Evolutionary conservation across 1,284 basidiomycete genomes (phyloP).

Genomic region (Polyporus tsugae): DNA sequence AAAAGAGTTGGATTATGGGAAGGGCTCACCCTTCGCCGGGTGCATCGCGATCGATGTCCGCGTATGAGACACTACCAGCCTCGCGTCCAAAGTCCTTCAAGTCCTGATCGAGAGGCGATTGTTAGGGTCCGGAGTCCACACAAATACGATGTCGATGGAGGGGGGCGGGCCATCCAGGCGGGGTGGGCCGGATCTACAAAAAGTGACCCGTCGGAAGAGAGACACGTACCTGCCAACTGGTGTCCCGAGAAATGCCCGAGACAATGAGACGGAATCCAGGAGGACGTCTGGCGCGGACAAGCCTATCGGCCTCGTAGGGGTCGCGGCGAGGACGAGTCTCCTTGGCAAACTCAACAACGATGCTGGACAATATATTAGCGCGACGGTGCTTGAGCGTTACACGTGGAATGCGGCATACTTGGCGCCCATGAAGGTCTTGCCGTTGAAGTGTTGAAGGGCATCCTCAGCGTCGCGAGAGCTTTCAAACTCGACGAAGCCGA

Average conservation of each 20-base stretch:
- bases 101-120: constrained; percentile 65
- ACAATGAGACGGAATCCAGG: constrained; percentile 87
- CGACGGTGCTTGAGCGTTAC: background rate
- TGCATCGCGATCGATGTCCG: constrained; percentile 89
- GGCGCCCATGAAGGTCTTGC: constrained; percentile 87
- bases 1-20: background rate
- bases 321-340: constrained; percentile 87
- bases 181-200: constrained; percentile 14
- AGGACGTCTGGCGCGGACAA: constrained; percentile 73
- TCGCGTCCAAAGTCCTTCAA: constrained; percentile 96
- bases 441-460: constrained; percentile 86
- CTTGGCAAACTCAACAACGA: constrained; percentile 92
- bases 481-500: constrained; percentile 96
- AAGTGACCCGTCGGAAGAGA: constrained; percentile 17
- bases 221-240: constrained; percentile 92
- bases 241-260: constrained; percentile 87
- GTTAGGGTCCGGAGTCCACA: constrained; percentile 19
- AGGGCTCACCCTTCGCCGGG: constrained; percentile 84
- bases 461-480: constrained; percentile 92
- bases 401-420: constrained; percentile 58
- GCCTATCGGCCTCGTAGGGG: constrained; percentile 66
- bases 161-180: background rate
- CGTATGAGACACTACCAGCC: constrained; percentile 89
- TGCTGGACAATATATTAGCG: constrained; percentile 53
- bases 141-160: background rate